phyloP scores from a whole-genome alignment of 2,329 filamentous ascomycete genomes.

The Pseudogymnoascus sp. region DNA sequence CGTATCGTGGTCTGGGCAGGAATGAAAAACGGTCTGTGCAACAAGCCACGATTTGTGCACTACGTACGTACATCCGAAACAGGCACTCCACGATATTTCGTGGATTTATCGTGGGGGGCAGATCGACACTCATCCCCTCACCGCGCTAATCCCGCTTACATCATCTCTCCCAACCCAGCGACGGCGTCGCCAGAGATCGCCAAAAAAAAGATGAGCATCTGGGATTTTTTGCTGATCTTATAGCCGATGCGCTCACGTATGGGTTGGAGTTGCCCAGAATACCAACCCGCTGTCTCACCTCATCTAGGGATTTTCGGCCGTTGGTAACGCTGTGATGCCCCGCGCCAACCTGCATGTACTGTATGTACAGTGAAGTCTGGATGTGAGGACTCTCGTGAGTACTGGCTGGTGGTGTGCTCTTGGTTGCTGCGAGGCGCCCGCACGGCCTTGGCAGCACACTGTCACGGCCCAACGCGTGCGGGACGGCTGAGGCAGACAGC shows the following conservation, averaged over 20 bases:
- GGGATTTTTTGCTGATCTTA: constrained; percentile 1
- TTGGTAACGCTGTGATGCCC: constrained; percentile 5
- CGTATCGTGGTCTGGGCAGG: neutral
- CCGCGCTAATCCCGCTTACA: neutral
- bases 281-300: neutral
- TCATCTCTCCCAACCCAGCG: neutral
- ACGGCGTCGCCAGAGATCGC: neutral
- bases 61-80: neutral
- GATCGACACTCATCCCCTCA: neutral
- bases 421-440: neutral
- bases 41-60: neutral
- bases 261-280: neutral
- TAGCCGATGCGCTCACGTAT: neutral
- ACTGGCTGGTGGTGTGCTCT: neutral
- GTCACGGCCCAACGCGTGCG: neutral
- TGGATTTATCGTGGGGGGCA: neutral
- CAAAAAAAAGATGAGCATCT: constrained; percentile 1
- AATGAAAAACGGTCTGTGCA: constrained; percentile 2
- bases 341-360: neutral
- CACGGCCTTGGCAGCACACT: neutral
- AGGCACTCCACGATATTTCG: neutral
- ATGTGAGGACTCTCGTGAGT: neutral
- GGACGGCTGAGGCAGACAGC: neutral
- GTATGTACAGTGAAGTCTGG: neutral
- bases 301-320: neutral